phyloP scores from a whole-genome alignment of 2,329 filamentous ascomycete species.

The Myriosclerotinia duriaeana region DNA sequence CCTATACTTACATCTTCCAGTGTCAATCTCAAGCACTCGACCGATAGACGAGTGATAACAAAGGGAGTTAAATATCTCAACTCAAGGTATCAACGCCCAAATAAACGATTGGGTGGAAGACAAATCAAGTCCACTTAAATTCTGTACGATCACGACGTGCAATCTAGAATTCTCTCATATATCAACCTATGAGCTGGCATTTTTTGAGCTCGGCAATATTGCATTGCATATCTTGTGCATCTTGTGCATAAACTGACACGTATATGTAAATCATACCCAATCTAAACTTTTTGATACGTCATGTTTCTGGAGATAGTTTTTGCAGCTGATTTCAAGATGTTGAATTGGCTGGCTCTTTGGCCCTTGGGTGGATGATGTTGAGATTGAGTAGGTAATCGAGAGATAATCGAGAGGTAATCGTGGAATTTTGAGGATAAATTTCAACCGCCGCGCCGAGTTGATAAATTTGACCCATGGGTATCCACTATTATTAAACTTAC shows the following conservation, averaged over 20 bases:
- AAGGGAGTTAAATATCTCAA: not conserved
- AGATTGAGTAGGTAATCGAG: not conserved
- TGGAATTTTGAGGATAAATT: not conserved
- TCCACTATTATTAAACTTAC: not conserved
- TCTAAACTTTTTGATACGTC: not conserved
- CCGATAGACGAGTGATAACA: constrained; percentile 18
- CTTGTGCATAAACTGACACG: constrained; percentile 21
- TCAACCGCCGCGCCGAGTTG: constrained; percentile 3
- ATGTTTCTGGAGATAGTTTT: not conserved
- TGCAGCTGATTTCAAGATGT: not conserved
- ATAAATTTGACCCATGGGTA: constrained; percentile 1
- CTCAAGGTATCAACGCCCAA: not conserved
- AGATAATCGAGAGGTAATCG: not conserved
- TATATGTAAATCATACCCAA: constrained; percentile 15
- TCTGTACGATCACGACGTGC: constrained; percentile 13
- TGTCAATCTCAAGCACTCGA: constrained; percentile 32
- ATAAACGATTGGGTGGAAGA: not conserved
- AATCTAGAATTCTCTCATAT: constrained; percentile 15
- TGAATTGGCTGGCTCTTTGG: not conserved
- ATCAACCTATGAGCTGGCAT: constrained; percentile 21
- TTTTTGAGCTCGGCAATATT: constrained; percentile 19
- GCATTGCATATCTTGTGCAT: constrained; percentile 22
- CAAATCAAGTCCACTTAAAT: not conserved
- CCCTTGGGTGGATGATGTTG: constrained; percentile 4
- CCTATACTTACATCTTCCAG: constrained; percentile 24